A percentile compares a stretch with the other conserved stretches of the same genome.
These are phyloP conservation scores for Pleomassaria siparia DNA, from an alignment of 2,329 filamentous ascomycete species.

Conservation along the genomic window DNA sequence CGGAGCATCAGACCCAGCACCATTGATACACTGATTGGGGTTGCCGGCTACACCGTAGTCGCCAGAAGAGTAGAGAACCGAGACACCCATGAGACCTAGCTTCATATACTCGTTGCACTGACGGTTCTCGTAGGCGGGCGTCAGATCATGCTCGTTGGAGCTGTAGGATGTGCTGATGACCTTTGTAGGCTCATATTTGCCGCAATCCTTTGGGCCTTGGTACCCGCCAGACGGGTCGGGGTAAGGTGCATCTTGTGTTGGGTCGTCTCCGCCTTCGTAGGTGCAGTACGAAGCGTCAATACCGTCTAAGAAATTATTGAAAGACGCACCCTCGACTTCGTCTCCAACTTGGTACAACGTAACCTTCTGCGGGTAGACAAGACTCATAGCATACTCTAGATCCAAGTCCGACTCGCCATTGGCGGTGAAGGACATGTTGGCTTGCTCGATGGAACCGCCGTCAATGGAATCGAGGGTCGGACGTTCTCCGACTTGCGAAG, in stretches of 20 bases:
- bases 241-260: slow-evolving; percentile 36
- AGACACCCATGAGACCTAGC: slow-evolving; percentile 52
- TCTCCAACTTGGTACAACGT: slow-evolving; percentile 53
- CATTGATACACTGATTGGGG: neutral
- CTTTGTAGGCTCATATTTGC: slow-evolving; percentile 49
- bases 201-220: slow-evolving; percentile 49
- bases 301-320: slow-evolving; percentile 46
- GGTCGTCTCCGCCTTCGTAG: slow-evolving; percentile 49
- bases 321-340: too few species aligned
- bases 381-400: slow-evolving; percentile 56
- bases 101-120: slow-evolving; percentile 51
- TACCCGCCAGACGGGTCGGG: slow-evolving; percentile 22
- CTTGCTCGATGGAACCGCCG: slow-evolving; percentile 16
- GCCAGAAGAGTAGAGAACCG: slow-evolving; percentile 49
- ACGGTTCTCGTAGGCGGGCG: slow-evolving; percentile 50
- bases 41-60: slow-evolving; percentile 46
- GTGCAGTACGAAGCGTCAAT: slow-evolving; percentile 42
- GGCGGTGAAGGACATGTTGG: slow-evolving; percentile 22
- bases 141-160: slow-evolving; percentile 53
- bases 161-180: slow-evolving; percentile 59
- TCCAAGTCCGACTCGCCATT: slow-evolving; percentile 58
- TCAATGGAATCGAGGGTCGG: slow-evolving; percentile 23
- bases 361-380: slow-evolving; percentile 56
- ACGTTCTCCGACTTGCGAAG: neutral
- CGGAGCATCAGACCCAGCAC: neutral